Base-by-base conservation (phyloP, 2,329 filamentous ascomycete species). In the Colletotrichum lindemuthianum region DNA sequence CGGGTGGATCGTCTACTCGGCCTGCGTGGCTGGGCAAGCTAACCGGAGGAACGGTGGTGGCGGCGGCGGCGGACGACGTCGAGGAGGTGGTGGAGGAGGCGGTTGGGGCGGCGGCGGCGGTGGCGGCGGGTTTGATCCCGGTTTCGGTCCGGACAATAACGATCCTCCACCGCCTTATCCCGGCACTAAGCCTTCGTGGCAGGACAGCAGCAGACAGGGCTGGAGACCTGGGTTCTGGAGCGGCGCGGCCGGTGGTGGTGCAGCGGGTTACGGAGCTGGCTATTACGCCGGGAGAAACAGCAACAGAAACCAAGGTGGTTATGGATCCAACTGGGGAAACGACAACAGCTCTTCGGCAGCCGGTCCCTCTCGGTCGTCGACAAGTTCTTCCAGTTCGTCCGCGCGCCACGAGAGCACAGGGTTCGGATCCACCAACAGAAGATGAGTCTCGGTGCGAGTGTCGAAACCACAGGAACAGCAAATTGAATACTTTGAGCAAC, bases 201-300 rank as follows among this genome's bases (percentile, higher is more conserved):
- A 65, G 63, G 36, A 56, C 39, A 40, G 52, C 16, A 32, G 43
- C 58, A 73, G 77, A 63, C 76, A 85, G 66, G 81, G 82, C 2
- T 93, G 90, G 90, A 82, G 84, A 53, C 90, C 91, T 6, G 91
- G 91, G 1, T 93, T 93, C 77, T 93, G 90, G 90, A 85, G 81
- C 15, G 91, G 90, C 16, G 77, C 86, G n/a, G 83, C 86, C 0
- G 85, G 85, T 13, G 92, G 91, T 48, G 89, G 88, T 6, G 90
- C 90, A 1, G 90, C 89, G 3, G 88, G 83, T 1, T 92, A 92
- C 72, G 74, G 84, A 63, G 88, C 89, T 6, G 87, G 87, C 0
- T 84, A 77, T 45, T 65, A 53, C 45, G 54, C 67, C 33, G 68
- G 67, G 54, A 60, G 70, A 72, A 75, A 68, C 69, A 71, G 69